Evolutionary conservation across 225 moss, liverwort and hornwort genomes (phyloP).

Genomic region (Pseudisothecium myosuroides): DNA sequence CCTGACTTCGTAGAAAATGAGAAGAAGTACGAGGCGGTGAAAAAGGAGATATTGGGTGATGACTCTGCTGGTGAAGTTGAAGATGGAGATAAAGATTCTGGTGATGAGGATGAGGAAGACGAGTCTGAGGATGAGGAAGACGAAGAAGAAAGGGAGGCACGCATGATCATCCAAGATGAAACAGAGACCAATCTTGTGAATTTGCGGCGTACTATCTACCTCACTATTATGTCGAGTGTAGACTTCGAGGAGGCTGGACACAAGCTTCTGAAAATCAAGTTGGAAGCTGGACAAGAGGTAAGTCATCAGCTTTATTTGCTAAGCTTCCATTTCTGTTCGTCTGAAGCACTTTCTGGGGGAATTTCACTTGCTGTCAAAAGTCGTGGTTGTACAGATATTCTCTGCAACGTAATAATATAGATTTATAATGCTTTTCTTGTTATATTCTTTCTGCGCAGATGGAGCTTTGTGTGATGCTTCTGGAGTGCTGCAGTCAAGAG

Average conservation of each 20-base stretch:
- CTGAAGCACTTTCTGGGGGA: neutral
- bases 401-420: neutral
- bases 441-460: conserved; percentile 26
- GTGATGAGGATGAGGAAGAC: conserved; percentile 48
- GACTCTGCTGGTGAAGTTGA: conserved; percentile 68
- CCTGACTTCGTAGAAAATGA: conserved; percentile 68
- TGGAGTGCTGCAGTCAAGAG: conserved; percentile 92
- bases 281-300: conserved; percentile 92
- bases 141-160: conserved; percentile 69
- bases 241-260: conserved; percentile 95
- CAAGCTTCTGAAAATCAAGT: conserved; percentile 83
- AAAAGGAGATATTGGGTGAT: conserved; percentile 79
- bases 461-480: conserved; percentile 88
- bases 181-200: conserved; percentile 93
- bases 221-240: conserved; percentile 88
- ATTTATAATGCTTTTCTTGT: neutral
- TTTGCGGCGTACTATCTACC: conserved; percentile 72
- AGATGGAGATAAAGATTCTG: conserved; percentile 58
- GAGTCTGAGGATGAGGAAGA: conserved; percentile 85
- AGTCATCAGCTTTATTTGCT: neutral
- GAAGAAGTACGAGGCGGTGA: conserved; percentile 75
- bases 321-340: neutral
- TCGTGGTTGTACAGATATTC: neutral
- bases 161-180: conserved; percentile 89
- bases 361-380: neutral